Evolutionary conservation across 192 early-diverging fungal species (phyloP), one percentile per base, ranked within the genome.

Genomic region (Coemansia sp.): DNA sequence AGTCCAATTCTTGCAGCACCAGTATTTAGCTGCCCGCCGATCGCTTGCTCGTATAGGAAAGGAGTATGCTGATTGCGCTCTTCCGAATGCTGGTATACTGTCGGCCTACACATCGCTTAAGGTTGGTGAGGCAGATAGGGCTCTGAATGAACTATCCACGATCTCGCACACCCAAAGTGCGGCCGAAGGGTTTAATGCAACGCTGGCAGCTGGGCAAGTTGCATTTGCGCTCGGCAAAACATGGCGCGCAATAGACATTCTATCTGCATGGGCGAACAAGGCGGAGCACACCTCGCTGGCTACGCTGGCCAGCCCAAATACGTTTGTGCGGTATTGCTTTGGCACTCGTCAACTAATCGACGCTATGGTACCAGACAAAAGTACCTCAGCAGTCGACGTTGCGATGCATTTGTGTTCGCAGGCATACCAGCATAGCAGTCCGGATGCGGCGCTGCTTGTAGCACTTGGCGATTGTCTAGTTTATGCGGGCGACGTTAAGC

Each of bases 321-420:
- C 38, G 24, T 78, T 78, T 62, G 62, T 16, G 2, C 65, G 59
- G 47, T 54, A 65, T 54, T 78, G 68, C 59, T 78, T 72, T 69
- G 75, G 75, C 2, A 56, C 62, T 21, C 42, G 61, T 31, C 46
- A 62, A 54, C 58, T 78, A 25, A 32, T 38, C 40, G 38, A 21
- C 47, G 68, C 65, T 57, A 43, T 78, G 42, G 30, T 46, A 14
- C 46, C 46, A 9, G 24, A 63, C 19, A 25, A 7, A 10, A 38
- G 43, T 14, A 21, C 62, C 0, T 27, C 5, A 11, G 54, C 54
- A 3, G n/a, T 33, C n/a, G 55, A 54, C 6, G 68, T 64, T 8
- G 68, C 74, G 32, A 48, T 21, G 7, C 58, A 71, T 33, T 21
- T 78, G 25, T 47, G 58, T 9, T 11, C 50, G 1, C 50, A 58